A percentile compares a stretch with the other conserved stretches of the same genome.
phyloP scores from a whole-genome alignment of 306 rosid genomes.

The Fragaria nilgerrensis region DNA sequence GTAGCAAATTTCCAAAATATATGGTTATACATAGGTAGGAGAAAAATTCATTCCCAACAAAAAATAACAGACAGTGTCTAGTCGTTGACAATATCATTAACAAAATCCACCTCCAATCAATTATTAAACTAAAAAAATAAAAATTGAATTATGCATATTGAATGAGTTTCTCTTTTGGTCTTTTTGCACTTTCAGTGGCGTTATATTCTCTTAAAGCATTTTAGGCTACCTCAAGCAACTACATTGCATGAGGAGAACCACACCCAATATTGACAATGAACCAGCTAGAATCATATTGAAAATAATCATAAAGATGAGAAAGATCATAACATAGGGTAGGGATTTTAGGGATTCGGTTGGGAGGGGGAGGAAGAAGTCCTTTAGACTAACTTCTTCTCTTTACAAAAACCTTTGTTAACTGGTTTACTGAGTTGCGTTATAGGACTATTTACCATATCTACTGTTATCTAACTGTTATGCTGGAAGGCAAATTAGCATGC shows the following conservation, averaged over 20 bases:
- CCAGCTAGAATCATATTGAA: background rate
- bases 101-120: too few relatives aligned
- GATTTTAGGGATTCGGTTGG: background rate
- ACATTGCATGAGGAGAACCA: too few relatives aligned
- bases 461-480: background rate
- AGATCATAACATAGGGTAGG: background rate
- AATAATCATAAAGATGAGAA: slow-evolving; percentile 1
- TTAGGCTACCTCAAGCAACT: background rate
- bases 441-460: background rate
- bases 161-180: background rate
- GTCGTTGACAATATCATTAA: too few relatives aligned
- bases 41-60: too few relatives aligned
- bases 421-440: background rate
- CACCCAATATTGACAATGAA: background rate
- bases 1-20: too few relatives aligned
- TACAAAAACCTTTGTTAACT: background rate
- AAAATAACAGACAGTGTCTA: too few relatives aligned
- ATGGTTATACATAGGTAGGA: too few relatives aligned
- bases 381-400: background rate
- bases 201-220: background rate
- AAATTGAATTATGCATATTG: background rate
- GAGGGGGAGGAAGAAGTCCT: background rate
- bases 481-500: background rate
- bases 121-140: too few relatives aligned
- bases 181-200: background rate